Percentiles rank a stretch among this genome's conserved stretches.
These are phyloP conservation scores for Ligustrum vulgare DNA, from an alignment of 257 asterid genomes.

Conservation along the genomic window DNA sequence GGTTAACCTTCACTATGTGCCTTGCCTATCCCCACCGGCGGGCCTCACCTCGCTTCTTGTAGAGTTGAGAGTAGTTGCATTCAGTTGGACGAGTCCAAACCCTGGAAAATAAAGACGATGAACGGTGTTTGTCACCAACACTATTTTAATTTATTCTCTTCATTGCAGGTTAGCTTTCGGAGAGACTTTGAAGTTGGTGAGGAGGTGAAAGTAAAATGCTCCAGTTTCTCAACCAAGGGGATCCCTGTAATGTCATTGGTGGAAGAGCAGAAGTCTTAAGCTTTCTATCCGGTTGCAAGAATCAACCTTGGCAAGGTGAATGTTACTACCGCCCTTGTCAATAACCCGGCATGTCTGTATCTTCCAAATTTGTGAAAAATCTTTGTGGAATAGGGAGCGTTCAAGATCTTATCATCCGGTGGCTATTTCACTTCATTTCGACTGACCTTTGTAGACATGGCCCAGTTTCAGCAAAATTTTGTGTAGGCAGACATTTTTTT, in stretches of 20 bases:
- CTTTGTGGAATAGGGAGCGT: conserved; percentile 8
- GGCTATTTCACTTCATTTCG: not conserved
- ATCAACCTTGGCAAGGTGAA: conserved; percentile 11
- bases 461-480: conserved; percentile 16
- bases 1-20: not conserved
- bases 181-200: conserved; percentile 70
- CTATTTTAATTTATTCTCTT: conserved; percentile 5
- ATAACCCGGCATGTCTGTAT: not conserved
- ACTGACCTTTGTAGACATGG: not conserved
- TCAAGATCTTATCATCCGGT: not conserved
- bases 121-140: not conserved
- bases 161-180: conserved; percentile 46
- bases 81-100: not conserved
- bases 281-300: not conserved
- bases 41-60: too few relatives aligned
- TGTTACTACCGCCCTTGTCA: conserved; percentile 5
- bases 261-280: conserved; percentile 29
- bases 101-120: not conserved
- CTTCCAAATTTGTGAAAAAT: conserved; percentile 2
- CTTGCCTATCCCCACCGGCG: not conserved
- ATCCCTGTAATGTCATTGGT: conserved; percentile 75
- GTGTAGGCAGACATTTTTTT: conserved; percentile 24
- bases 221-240: conserved; percentile 84
- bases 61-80: not conserved
- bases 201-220: conserved; percentile 61